Evolutionary conservation across 2,329 filamentous ascomycete genomes (phyloP).

Genomic region (Aspergillus transmontanensis): DNA sequence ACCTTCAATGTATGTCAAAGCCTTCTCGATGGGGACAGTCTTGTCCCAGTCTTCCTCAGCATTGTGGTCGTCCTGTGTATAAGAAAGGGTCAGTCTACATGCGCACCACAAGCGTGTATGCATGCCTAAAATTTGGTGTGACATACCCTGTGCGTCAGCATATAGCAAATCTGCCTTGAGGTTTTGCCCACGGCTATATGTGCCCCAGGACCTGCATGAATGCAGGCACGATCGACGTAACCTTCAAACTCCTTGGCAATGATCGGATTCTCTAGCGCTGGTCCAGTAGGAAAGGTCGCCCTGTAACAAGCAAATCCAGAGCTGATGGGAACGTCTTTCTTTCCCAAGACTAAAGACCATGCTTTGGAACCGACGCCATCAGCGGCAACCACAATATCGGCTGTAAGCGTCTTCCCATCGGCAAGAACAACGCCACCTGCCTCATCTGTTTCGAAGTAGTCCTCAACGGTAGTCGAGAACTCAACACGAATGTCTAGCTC

Average conservation of each 20-base stretch:
- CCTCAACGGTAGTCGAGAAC: not conserved
- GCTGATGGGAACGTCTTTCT: conserved; percentile 3
- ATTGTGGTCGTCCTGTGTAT: not conserved
- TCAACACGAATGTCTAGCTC: not conserved
- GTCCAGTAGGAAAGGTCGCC: conserved; percentile 1
- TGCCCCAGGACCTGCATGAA: conserved; percentile 6
- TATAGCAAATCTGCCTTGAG: not conserved
- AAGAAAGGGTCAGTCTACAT: not conserved
- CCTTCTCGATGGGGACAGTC: not conserved
- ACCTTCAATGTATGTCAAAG: not conserved
- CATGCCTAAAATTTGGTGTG: too few relatives aligned
- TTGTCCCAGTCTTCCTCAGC: not conserved
- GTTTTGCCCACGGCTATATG: conserved; percentile 1
- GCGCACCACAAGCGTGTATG: too few relatives aligned
- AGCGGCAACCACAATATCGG: conserved; percentile 9
- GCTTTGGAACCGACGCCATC: conserved; percentile 9
- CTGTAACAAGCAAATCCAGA: conserved; percentile 9
- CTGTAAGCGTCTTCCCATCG: not conserved
- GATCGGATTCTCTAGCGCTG: conserved; percentile 2
- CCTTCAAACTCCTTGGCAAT: conserved; percentile 6
- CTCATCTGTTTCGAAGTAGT: conserved; percentile 2
- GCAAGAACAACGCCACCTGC: not conserved
- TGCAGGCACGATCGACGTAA: not conserved
- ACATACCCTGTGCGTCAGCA: conserved; percentile 9
- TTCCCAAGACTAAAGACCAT: conserved; percentile 5